Evolutionary conservation across 192 early-diverging fungal genomes (phyloP), one percentile per base, ranked within the genome.

Genomic region (Lunasporangiospora selenospora): DNA sequence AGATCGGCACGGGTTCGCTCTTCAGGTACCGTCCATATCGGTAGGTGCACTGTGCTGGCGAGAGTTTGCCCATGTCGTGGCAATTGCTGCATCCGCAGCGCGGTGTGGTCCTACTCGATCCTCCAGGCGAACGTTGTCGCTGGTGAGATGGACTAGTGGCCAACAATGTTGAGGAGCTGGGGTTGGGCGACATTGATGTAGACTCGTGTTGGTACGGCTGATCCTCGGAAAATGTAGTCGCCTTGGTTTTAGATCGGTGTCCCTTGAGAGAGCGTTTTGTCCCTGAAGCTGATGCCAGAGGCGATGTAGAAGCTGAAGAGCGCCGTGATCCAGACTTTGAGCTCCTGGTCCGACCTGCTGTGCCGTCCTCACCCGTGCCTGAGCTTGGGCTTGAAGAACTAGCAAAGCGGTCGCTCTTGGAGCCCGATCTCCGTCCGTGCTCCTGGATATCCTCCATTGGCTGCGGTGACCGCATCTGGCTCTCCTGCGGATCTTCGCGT

Each of bases 1-100:
- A 73, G 6, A 73, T 57, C 4, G 69, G 69, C 13, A 56, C 53
- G 16, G 69, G 43, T 7, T 73, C 69, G 12, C 60, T 48, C 4
- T 61, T 55, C 9, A 71, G 59, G 29, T 42, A 73, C n/a, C 63
- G 69, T 2, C 49, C 60, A 37, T 63, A 73, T 57, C 69, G 53
- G 53, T 55, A 63, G 1, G 69, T 30, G 12, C 61, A 32, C 32
- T 63, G 59, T 12, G 59, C 49, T 2, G 69, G 36, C 1, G 54
- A 47, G 26, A 55, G 57, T 15, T 21, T 26, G 40, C 36, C 33
- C 27, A 59, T 50, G 10, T 44, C 24, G 36, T 71, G 67, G 21
- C 59, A 71, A 3, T 43, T 42, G 8, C 23, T 26, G 26, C 67
- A 71, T 13, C 10, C 3, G 26, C 67, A 71, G 8, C 41, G 32